Percentiles rank a stretch among this genome's conserved stretches.
phyloP scores from a whole-genome alignment of 495 filamentous ascomycete genomes.

The Penicillium bialowiezense region DNA sequence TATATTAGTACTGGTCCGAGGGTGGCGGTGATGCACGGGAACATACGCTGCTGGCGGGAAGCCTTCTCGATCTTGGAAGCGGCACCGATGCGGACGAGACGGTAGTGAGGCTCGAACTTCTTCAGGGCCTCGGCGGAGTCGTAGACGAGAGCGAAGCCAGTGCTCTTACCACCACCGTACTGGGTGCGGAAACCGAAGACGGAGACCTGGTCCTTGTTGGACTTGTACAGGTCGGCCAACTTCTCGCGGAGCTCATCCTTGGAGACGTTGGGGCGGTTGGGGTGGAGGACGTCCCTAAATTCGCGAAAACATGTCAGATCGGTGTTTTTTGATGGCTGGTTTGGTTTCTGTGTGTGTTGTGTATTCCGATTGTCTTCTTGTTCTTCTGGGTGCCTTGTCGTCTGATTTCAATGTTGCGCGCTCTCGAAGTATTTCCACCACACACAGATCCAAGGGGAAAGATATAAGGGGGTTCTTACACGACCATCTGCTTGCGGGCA shows the following conservation, averaged over 20 bases:
- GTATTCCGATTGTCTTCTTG: slow-evolving; percentile 9
- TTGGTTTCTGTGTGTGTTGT: slow-evolving; percentile 4
- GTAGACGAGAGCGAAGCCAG: slow-evolving; percentile 98
- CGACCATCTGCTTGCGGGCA: slow-evolving; percentile 99
- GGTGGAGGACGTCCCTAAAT: slow-evolving; percentile 95
- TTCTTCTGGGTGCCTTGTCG: slow-evolving; percentile 3
- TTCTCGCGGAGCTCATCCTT: slow-evolving; percentile 97
- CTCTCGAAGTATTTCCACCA: slow-evolving; percentile 8
- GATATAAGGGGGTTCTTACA: slow-evolving; percentile 63
- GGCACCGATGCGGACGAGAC: slow-evolving; percentile 86
- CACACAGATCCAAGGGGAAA: slow-evolving; percentile 13
- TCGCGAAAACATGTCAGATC: slow-evolving; percentile 26
- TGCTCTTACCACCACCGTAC: slow-evolving; percentile 99
- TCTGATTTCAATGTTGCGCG: slow-evolving; percentile 15
- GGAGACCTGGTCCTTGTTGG: slow-evolving; percentile 91
- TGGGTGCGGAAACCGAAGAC: slow-evolving; percentile 98
- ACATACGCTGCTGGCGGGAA: slow-evolving; percentile 98
- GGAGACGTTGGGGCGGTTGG: slow-evolving; percentile 94
- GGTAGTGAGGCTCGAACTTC: slow-evolving; percentile 99
- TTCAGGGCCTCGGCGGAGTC: slow-evolving; percentile 95
- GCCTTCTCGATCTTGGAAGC: slow-evolving; percentile 93
- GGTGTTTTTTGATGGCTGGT: slow-evolving; percentile 5
- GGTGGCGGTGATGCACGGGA: background rate
- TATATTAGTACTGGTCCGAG: slow-evolving; percentile 1
- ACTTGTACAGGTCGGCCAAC: slow-evolving; percentile 94